Conservation (phyloP, 2,329 filamentous ascomycete species). For the Aphanoascus verrucosus region DNA sequence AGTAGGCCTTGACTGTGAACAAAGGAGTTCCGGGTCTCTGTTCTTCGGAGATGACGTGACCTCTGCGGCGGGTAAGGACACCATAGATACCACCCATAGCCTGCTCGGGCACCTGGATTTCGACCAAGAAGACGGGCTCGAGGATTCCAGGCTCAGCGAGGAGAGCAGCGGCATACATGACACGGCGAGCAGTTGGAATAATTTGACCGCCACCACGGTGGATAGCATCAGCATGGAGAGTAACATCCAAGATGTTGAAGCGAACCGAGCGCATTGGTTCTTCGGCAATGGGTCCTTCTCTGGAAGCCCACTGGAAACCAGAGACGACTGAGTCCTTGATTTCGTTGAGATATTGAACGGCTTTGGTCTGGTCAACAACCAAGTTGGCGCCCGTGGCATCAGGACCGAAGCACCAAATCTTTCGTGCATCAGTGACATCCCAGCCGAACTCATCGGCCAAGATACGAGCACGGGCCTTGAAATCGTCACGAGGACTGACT, state of each 20-base stretch:
- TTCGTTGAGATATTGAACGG: conserved; percentile 99
- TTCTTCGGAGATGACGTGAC: conserved; percentile 98
- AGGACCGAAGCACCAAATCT: conserved; percentile 99
- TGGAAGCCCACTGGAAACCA: conserved; percentile 99
- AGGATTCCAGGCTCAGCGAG: conserved; percentile 83
- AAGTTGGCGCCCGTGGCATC: conserved; percentile 97
- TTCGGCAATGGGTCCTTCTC: conserved; percentile 94
- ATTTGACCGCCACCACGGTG: conserved; percentile 99
- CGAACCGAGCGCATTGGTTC: conserved; percentile 95
- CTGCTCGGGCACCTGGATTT: conserved; percentile 96
- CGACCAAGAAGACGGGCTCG: conserved; percentile 97
- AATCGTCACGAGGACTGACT: conserved; percentile 91
- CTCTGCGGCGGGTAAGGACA: conserved; percentile 93
- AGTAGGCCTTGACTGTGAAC: conserved; percentile 97
- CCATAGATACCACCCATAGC: conserved; percentile 99
- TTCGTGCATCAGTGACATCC: conserved; percentile 99
- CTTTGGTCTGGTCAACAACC: conserved; percentile 99
- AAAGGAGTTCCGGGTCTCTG: conserved; percentile 97
- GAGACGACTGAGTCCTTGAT: conserved; percentile 99
- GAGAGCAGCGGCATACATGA: conserved; percentile 84
- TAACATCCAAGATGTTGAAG: conserved; percentile 99
- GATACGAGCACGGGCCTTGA: conserved; percentile 95
- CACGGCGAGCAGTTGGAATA: conserved; percentile 95
- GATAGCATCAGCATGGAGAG: conserved; percentile 97
- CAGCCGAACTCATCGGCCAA: conserved; percentile 95